Percentiles rank a stretch among this genome's conserved stretches.
phyloP scores from a whole-genome alignment of 2,329 filamentous ascomycete genomes.

The Aspergillus intermedius region DNA sequence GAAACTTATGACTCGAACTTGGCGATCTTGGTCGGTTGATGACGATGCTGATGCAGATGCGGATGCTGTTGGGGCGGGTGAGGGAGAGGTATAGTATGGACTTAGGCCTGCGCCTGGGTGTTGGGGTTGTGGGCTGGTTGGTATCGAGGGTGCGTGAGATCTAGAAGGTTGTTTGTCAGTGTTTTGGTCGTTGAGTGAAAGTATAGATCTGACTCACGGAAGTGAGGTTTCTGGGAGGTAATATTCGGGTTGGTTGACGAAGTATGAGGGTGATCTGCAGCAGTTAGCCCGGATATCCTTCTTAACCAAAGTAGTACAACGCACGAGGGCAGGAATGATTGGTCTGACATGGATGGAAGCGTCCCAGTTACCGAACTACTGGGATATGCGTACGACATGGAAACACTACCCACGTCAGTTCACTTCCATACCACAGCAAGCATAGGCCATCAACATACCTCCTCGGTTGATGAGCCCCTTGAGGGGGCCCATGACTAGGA shows the following conservation, averaged over 20 bases:
- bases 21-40: slow-evolving; percentile 30
- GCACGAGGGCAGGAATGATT: slow-evolving; percentile 19
- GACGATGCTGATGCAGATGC: slow-evolving; percentile 21
- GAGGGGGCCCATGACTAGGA: slow-evolving; percentile 7
- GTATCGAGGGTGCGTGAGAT: slow-evolving; percentile 19
- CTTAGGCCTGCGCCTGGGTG: slow-evolving; percentile 1
- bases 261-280: slow-evolving; percentile 25
- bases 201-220: slow-evolving; percentile 19
- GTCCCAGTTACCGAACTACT: slow-evolving; percentile 14
- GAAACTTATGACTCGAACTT: slow-evolving; percentile 65
- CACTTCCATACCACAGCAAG: background rate
- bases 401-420: slow-evolving; percentile 6
- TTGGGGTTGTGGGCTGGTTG: slow-evolving; percentile 19
- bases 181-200: slow-evolving; percentile 7
- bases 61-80: slow-evolving; percentile 18
- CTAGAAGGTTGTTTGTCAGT: slow-evolving; percentile 6
- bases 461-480: slow-evolving; percentile 11
- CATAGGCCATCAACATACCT: slow-evolving; percentile 13
- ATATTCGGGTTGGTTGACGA: slow-evolving; percentile 29
- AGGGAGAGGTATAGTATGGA: too few species aligned
- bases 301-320: slow-evolving; percentile 1
- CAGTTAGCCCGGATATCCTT: slow-evolving; percentile 7
- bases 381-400: slow-evolving; percentile 16
- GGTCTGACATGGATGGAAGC: slow-evolving; percentile 14
- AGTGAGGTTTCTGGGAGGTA: slow-evolving; percentile 26